These are phyloP conservation scores for Colletotrichum chlorophyti DNA, from an alignment of 2,329 filamentous ascomycete genomes.

Conservation along the genomic window DNA sequence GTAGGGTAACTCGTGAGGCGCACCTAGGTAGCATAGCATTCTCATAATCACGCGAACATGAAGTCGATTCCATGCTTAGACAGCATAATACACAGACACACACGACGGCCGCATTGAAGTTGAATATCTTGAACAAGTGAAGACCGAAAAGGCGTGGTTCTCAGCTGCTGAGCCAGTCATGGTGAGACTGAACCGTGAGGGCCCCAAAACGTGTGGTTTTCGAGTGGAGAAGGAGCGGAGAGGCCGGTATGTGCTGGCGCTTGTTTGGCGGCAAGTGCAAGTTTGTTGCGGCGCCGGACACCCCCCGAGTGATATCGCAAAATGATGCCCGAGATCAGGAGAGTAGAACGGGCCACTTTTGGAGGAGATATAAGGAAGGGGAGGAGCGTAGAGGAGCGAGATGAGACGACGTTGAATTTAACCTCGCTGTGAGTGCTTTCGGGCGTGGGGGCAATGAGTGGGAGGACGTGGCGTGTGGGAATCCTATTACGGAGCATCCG, in stretches of 20 bases:
- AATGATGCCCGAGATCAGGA: constrained; percentile 25
- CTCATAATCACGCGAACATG: constrained; percentile 1
- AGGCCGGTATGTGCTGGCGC: neutral
- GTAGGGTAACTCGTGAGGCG: constrained; percentile 1
- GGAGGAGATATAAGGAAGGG: neutral
- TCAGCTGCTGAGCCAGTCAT: neutral
- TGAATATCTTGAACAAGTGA: neutral
- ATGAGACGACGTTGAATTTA: constrained; percentile 33
- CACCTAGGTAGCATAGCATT: constrained; percentile 9
- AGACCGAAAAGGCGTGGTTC: no score
- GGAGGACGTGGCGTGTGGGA: constrained; percentile 22
- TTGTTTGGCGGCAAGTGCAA: neutral
- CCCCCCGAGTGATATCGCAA: constrained; percentile 29
- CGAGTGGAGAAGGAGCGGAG: neutral
- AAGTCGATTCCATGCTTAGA: neutral
- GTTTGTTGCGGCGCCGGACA: neutral
- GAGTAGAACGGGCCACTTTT: constrained; percentile 3
- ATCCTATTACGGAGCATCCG: constrained; percentile 26
- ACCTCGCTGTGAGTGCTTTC: constrained; percentile 28
- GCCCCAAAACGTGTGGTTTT: neutral
- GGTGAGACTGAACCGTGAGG: neutral
- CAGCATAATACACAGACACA: constrained; percentile 1
- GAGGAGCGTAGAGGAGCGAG: neutral
- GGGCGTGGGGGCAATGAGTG: constrained; percentile 28
- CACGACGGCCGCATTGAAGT: neutral